These are phyloP conservation scores for Aspergillus sp. DNA, from an alignment of 2,329 filamentous ascomycete genomes.

Conservation along the genomic window DNA sequence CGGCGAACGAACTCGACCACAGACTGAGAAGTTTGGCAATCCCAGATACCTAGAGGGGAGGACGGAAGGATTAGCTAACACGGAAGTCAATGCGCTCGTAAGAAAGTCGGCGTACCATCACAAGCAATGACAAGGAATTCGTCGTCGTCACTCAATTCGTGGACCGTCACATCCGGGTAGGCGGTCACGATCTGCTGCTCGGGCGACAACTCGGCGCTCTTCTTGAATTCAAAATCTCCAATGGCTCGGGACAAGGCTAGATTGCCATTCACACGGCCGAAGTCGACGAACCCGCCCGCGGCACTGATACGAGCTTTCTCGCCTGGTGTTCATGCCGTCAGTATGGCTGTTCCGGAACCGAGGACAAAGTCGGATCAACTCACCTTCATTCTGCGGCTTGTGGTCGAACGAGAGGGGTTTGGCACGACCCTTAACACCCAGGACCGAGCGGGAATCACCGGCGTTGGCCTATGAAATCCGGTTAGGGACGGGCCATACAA, in stretches of 20 bases:
- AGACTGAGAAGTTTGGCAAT: constrained; percentile 97
- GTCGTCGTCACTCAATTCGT: constrained; percentile 88
- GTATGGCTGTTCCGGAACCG: constrained; percentile 1
- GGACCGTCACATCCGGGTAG: constrained; percentile 88
- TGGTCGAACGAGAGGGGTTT: constrained; percentile 99
- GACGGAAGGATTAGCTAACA: not conserved
- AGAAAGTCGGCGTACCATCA: constrained; percentile 64
- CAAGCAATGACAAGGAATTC: constrained; percentile 93
- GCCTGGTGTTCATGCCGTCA: constrained; percentile 52
- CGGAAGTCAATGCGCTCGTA: not conserved
- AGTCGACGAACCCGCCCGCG: constrained; percentile 96
- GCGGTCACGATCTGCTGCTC: constrained; percentile 98
- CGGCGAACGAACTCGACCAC: constrained; percentile 96
- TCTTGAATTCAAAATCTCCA: constrained; percentile 99
- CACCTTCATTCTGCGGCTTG: constrained; percentile 97
- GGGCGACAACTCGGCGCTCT: constrained; percentile 93
- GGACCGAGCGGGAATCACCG: constrained; percentile 89
- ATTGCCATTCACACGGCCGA: constrained; percentile 97
- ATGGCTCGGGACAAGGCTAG: constrained; percentile 94
- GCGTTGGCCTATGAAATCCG: constrained; percentile 73
- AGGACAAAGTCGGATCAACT: constrained; percentile 11
- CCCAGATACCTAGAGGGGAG: constrained; percentile 80
- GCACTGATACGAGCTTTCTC: constrained; percentile 96
- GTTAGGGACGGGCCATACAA: constrained; percentile 22
- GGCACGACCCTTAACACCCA: constrained; percentile 94